These are phyloP conservation scores for Cyberlindnera bimundalis DNA, from an alignment of 805 yeast species.

Conservation along the genomic window DNA sequence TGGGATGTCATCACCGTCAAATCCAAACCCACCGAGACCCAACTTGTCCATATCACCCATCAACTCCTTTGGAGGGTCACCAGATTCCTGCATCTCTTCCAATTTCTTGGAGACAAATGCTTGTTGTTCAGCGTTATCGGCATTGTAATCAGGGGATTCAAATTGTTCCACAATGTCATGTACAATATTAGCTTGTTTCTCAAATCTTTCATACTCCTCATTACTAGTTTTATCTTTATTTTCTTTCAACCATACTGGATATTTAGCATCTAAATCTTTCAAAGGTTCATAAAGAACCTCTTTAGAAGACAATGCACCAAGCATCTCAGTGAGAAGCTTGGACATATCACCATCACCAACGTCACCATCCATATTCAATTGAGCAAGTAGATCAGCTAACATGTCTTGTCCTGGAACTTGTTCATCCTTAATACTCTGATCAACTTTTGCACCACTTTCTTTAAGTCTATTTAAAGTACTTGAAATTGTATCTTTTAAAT, in stretches of 20 bases:
- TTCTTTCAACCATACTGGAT: constrained; percentile 64
- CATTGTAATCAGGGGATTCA: constrained; percentile 62
- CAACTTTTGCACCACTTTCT: constrained; percentile 69
- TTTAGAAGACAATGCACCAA: constrained; percentile 79
- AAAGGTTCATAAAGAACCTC: constrained; percentile 86
- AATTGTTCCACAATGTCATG: constrained; percentile 59
- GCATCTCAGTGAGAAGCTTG: constrained; percentile 63
- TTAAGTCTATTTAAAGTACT: constrained; percentile 78
- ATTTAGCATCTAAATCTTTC: constrained; percentile 71
- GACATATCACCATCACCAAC: constrained; percentile 53
- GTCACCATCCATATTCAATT: constrained; percentile 45
- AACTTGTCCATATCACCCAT: constrained; percentile 51
- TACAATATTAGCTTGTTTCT: constrained; percentile 60
- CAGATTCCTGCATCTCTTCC: constrained; percentile 69
- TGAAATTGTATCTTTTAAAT: constrained; percentile 71
- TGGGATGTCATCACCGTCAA: constrained; percentile 52
- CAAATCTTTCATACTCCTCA: constrained; percentile 51
- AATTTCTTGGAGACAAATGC: constrained; percentile 53
- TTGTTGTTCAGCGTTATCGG: constrained; percentile 38
- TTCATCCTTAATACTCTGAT: constrained; percentile 51
- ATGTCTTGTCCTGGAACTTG: constrained; percentile 46
- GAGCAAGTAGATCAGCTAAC: constrained; percentile 61
- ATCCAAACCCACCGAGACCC: constrained; percentile 39
- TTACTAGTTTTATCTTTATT: constrained; percentile 38
- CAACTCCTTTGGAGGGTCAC: constrained; percentile 77